A percentile compares a stretch with the other conserved stretches of the same genome.
Evolutionary conservation across 2,329 filamentous ascomycete species (phyloP).

Genomic region (Botryotinia globosa): DNA sequence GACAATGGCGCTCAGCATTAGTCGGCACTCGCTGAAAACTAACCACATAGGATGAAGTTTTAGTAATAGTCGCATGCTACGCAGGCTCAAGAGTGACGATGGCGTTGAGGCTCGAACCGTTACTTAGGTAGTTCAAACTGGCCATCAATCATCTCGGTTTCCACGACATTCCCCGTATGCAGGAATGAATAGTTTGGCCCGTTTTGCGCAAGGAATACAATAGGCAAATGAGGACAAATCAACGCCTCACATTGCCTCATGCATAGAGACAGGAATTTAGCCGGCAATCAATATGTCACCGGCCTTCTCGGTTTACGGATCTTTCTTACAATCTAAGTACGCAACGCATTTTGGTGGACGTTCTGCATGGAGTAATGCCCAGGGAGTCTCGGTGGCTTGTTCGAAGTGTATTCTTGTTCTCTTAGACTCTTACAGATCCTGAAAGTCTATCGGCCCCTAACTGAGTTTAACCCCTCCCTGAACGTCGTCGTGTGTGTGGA

Average conservation of each 20-base stretch:
- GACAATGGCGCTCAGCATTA: neutral
- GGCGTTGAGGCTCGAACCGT: neutral
- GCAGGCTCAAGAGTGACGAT: neutral
- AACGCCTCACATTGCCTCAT: neutral
- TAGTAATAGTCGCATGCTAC: neutral
- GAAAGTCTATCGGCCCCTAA: neutral
- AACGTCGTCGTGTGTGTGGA: neutral
- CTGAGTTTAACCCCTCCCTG: neutral
- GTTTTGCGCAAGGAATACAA: neutral
- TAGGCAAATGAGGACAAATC: neutral
- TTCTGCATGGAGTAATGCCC: neutral
- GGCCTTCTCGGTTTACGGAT: neutral
- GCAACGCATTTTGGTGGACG: neutral
- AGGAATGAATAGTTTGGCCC: neutral
- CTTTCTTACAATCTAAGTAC: neutral
- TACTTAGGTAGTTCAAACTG: neutral
- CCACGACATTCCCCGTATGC: neutral
- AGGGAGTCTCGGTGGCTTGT: neutral
- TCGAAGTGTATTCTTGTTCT: neutral
- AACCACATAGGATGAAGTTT: neutral
- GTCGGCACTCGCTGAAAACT: neutral
- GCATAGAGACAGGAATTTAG: neutral
- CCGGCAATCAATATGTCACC: neutral
- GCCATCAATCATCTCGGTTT: neutral
- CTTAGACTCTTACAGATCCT: neutral